These are phyloP conservation scores for Leishmania tarentolae DNA, from an alignment of 208 protist species.

Conservation along the genomic window DNA sequence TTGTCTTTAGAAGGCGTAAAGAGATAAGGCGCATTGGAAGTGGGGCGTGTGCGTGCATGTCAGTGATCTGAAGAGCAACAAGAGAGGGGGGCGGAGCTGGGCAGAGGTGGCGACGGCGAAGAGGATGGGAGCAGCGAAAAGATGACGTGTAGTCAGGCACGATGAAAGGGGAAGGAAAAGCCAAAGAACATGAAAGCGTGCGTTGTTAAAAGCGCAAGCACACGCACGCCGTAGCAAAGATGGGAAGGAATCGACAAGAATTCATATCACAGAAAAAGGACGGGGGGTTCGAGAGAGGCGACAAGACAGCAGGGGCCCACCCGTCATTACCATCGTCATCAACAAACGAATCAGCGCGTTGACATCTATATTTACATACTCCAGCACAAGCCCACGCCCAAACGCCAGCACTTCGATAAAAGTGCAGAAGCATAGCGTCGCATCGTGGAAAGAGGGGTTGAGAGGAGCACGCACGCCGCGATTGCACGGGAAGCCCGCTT, in stretches of 20 bases:
- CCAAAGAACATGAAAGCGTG: neutral
- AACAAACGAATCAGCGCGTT: slow-evolving; percentile 1
- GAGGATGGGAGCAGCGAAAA: neutral
- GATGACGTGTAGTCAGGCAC: neutral
- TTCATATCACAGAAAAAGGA: neutral
- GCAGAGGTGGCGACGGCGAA: neutral
- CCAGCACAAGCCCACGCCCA: neutral
- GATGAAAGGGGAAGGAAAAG: neutral
- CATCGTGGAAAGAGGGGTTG: neutral
- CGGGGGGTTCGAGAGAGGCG: slow-evolving; percentile 2
- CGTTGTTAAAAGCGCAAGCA: neutral
- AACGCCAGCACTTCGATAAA: neutral
- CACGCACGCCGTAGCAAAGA: neutral
- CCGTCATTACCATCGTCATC: neutral
- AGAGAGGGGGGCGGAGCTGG: neutral
- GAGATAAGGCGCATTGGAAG: neutral
- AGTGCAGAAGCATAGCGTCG: neutral
- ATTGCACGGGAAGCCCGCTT: neutral
- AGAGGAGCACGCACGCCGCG: neutral
- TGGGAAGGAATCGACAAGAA: neutral
- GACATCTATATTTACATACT: neutral
- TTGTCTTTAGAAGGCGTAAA: neutral
- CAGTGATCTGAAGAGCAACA: neutral
- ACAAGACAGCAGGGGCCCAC: slow-evolving; percentile 20
- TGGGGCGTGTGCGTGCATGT: neutral